These are phyloP conservation scores for Geotrichum carabidarum DNA, from an alignment of 1,139 yeast species.

Conservation along the genomic window DNA sequence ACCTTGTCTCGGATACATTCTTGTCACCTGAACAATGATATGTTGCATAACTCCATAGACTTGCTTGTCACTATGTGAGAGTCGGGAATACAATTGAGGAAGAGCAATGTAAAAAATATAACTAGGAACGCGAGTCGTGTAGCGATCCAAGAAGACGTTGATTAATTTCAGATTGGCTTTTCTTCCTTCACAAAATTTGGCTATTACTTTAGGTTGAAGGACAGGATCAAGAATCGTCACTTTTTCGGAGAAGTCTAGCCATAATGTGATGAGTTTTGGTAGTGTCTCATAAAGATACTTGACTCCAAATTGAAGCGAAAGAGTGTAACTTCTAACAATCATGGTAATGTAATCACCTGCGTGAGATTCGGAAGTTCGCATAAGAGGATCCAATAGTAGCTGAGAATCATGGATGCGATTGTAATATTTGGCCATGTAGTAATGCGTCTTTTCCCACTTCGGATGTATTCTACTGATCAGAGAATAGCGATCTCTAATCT, in stretches of 20 bases:
- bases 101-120: slow-evolving; percentile 81
- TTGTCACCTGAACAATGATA: slow-evolving; percentile 54
- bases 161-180: slow-evolving; percentile 25
- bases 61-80: slow-evolving; percentile 56
- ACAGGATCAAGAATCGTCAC: slow-evolving; percentile 22
- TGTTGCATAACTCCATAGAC: slow-evolving; percentile 54
- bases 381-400: slow-evolving; percentile 37
- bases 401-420: slow-evolving; percentile 70
- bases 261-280: slow-evolving; percentile 82
- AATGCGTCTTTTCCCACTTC: slow-evolving; percentile 75
- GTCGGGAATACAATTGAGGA: slow-evolving; percentile 79
- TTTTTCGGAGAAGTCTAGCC: slow-evolving; percentile 77
- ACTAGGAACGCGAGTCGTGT: slow-evolving; percentile 46
- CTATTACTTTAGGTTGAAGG: slow-evolving; percentile 9
- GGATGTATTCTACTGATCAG: slow-evolving; percentile 54
- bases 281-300: slow-evolving; percentile 75
- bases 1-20: slow-evolving; percentile 72
- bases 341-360: slow-evolving; percentile 63
- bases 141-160: slow-evolving; percentile 40
- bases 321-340: slow-evolving; percentile 59
- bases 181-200: slow-evolving; percentile 24
- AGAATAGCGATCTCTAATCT: slow-evolving; percentile 64
- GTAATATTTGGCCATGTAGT: slow-evolving; percentile 73
- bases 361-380: slow-evolving; percentile 34
- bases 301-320: slow-evolving; percentile 65